Percentiles rank a stretch among this genome's conserved stretches.
Conservation (phyloP, 768 basidiomycete genomes). For the Tephrocybe sp. region DNA sequence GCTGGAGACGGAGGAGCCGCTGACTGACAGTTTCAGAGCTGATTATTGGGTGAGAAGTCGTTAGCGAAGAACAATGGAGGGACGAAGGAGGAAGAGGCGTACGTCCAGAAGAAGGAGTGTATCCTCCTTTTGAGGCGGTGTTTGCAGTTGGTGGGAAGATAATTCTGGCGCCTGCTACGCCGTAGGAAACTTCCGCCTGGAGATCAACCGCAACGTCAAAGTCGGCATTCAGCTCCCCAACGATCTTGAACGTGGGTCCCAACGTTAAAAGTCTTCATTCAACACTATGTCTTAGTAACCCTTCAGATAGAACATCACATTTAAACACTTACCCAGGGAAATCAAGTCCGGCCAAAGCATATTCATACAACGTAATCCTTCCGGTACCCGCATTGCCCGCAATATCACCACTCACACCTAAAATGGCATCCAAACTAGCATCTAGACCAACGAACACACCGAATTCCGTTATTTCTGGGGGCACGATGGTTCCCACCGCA, state of each 20-base stretch:
- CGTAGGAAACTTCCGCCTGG: conserved; percentile 30
- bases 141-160: conserved; percentile 34
- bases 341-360: conserved; percentile 16
- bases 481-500: conserved; percentile 42
- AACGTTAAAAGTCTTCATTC: conserved; percentile 38
- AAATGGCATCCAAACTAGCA: conserved; percentile 32
- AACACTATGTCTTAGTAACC: not conserved
- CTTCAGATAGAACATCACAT: conserved; percentile 11
- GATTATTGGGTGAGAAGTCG: not conserved
- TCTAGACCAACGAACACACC: conserved; percentile 31
- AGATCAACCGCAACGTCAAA: conserved; percentile 34
- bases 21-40: conserved; percentile 32
- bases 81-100: conserved; percentile 10
- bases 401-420: conserved; percentile 34
- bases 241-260: conserved; percentile 38
- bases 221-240: conserved; percentile 22
- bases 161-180: conserved; percentile 27
- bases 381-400: conserved; percentile 17
- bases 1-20: conserved; percentile 25
- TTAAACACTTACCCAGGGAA: conserved; percentile 19
- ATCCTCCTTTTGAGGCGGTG: conserved; percentile 21
- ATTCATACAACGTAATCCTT: conserved; percentile 11
- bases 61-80: not conserved
- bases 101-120: conserved; percentile 30
- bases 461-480: conserved; percentile 36